Conservation (phyloP, 2,329 filamentous ascomycete species). For the Helicocarpus griseus region DNA sequence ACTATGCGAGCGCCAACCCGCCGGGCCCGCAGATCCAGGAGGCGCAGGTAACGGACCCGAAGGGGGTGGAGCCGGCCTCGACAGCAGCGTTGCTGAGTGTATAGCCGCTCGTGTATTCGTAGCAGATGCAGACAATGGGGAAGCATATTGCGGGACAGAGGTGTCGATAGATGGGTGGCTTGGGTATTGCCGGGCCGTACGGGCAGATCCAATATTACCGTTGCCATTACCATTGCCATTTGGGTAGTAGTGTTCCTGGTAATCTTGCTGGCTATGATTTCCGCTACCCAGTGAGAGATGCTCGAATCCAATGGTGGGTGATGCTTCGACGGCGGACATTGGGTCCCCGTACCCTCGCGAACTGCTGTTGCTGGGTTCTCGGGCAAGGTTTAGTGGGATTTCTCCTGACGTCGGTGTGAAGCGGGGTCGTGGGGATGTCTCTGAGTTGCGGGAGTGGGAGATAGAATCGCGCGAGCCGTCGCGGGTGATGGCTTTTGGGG, state of each 20-base stretch:
- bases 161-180: conserved; percentile 6
- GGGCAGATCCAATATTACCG: not conserved
- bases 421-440: conserved; percentile 36
- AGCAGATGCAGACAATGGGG: conserved; percentile 9
- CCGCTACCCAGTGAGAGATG: conserved; percentile 28
- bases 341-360: conserved; percentile 17
- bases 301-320: conserved; percentile 31
- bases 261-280: conserved; percentile 6
- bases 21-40: conserved; percentile 24
- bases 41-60: conserved; percentile 51
- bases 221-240: not conserved
- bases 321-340: conserved; percentile 15
- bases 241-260: conserved; percentile 3
- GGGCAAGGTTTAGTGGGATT: conserved; percentile 50
- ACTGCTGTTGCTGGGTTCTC: conserved; percentile 16
- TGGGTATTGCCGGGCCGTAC: conserved; percentile 4
- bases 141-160: conserved; percentile 5
- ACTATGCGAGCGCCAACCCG: not conserved
- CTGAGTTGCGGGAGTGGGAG: conserved; percentile 9
- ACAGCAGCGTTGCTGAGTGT: conserved; percentile 52
- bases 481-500: conserved; percentile 65
- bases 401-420: conserved; percentile 62
- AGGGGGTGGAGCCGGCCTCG: conserved; percentile 51
- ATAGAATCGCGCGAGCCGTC: conserved; percentile 46
- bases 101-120: conserved; percentile 23